Conservation (phyloP, 2,329 filamentous ascomycete genomes). For the Cordyceps militaris region DNA sequence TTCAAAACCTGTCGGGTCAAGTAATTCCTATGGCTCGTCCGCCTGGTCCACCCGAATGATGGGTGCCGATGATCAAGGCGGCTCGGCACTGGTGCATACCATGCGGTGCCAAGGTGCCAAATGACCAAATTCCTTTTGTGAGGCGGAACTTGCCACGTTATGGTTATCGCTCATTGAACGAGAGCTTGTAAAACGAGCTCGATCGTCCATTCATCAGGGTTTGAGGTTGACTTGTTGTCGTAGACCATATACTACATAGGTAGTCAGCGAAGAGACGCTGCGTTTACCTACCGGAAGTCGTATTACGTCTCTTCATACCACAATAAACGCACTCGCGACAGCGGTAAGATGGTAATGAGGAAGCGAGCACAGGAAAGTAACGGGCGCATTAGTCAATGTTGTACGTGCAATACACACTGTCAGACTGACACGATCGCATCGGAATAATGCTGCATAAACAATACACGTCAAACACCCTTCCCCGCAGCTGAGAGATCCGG, state of each 20-base stretch:
- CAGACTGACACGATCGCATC: not conserved
- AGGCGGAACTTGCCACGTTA: not conserved
- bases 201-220: not conserved
- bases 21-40: not conserved
- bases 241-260: not conserved
- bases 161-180: not conserved
- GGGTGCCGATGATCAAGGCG: not conserved
- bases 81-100: not conserved
- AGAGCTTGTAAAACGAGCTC: not conserved
- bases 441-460: not conserved
- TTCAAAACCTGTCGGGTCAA: not conserved
- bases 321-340: not conserved
- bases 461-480: not conserved
- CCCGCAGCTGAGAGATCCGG: not conserved
- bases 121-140: not conserved
- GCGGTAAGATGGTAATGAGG: too few relatives aligned
- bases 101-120: not conserved
- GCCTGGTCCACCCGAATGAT: not conserved
- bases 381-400: not conserved
- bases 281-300: not conserved
- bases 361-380: not conserved
- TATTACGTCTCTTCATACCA: not conserved
- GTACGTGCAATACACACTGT: not conserved
- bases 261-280: not conserved
- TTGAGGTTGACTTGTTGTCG: not conserved